These are phyloP conservation scores for Xylariaceae sp. DNA, from an alignment of 2,329 filamentous ascomycete species.

Conservation along the genomic window DNA sequence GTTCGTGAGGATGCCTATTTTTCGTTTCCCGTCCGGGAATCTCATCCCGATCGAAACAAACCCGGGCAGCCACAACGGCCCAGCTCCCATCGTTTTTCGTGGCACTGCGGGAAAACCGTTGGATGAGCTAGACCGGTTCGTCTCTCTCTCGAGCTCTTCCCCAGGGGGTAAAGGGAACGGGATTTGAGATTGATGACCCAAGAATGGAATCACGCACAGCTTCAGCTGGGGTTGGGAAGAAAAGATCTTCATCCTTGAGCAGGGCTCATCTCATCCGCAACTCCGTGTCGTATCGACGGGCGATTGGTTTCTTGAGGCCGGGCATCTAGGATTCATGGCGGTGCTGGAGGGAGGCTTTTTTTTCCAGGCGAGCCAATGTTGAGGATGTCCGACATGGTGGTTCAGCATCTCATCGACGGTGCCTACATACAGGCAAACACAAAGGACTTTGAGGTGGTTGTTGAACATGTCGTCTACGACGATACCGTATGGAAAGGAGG, in stretches of 20 bases:
- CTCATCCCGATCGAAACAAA: slow-evolving; percentile 3
- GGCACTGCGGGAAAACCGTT: no score
- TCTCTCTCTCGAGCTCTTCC: no score
- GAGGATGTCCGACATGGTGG: background rate
- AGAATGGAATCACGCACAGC: no score
- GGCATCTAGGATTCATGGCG: background rate
- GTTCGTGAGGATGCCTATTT: background rate
- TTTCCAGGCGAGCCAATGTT: slow-evolving; percentile 3
- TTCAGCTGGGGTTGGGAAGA: no score
- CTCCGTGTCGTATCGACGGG: background rate
- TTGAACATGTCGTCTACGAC: background rate
- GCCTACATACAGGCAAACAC: background rate
- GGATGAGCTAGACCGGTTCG: no score
- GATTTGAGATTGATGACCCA: no score
- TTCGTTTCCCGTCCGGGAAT: background rate
- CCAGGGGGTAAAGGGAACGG: no score
- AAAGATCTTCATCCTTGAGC: no score
- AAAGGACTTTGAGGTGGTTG: background rate
- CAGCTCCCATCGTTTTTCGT: no score
- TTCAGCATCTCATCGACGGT: background rate
- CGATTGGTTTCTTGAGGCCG: background rate
- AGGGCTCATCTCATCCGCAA: background rate
- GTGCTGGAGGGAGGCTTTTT: background rate
- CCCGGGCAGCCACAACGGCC: no score
- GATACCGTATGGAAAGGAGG: no score